Conservation (phyloP, 2,329 filamentous ascomycete genomes). For the Neopestalotiopsis rosae region DNA sequence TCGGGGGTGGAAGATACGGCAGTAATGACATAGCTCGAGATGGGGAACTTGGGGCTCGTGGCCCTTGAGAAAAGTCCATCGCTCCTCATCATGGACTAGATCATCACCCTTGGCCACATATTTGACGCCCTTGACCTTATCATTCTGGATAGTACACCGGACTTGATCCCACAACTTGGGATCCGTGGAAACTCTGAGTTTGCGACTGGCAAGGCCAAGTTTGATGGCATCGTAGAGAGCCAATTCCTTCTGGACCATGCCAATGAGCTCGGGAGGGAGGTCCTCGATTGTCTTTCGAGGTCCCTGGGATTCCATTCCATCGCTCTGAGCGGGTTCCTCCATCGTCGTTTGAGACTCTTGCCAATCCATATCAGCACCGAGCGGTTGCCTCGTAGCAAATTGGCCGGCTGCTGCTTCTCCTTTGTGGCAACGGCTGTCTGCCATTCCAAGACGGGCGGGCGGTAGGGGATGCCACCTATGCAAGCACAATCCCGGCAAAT, state of each 20-base stretch:
- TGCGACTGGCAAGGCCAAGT: conserved; percentile 16
- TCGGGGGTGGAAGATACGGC: conserved; percentile 22
- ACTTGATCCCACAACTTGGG: conserved; percentile 10
- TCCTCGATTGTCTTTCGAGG: conserved; percentile 5
- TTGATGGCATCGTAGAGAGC: conserved; percentile 19
- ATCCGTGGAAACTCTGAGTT: conserved; percentile 9
- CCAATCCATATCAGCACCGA: too few relatives aligned
- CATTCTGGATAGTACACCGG: neutral
- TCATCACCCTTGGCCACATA: neutral
- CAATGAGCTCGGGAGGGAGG: conserved; percentile 20
- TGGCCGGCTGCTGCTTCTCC: too few relatives aligned
- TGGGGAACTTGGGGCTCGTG: conserved; percentile 14
- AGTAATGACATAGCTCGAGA: conserved; percentile 22
- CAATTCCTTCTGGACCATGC: conserved; percentile 13
- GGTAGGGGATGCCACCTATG: too few relatives aligned
- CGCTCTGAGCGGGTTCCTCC: too few relatives aligned
- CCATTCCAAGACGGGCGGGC: too few relatives aligned
- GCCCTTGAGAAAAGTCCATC: conserved; percentile 20
- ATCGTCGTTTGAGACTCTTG: too few relatives aligned
- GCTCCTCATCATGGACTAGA: conserved; percentile 3
- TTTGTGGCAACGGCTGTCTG: too few relatives aligned
- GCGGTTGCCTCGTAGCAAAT: too few relatives aligned
- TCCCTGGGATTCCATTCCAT: neutral
- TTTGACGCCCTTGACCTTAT: conserved; percentile 8
- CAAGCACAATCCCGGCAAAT: too few relatives aligned